Evolutionary conservation across 1,284 basidiomycete species (phyloP), one percentile per base, ranked within the genome.

Genomic region (Blastosporella zonata): DNA sequence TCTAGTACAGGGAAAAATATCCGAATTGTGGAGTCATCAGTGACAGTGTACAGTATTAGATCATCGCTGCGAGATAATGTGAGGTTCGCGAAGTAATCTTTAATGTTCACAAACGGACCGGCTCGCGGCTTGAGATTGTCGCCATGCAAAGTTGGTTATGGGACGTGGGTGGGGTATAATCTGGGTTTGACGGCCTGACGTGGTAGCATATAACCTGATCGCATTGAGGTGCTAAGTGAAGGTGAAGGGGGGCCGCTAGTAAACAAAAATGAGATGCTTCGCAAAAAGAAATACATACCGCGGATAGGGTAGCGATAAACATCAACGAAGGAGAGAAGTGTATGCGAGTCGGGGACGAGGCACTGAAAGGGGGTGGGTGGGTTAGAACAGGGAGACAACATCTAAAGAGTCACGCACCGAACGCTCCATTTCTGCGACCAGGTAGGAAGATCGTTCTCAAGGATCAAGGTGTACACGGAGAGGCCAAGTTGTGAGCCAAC

Each of bases 1-100:
- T 97, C 94, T 20, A 97, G 70, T 15, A 97, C 88, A 3, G 93
- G 88, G 21, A 90, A 73, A 67, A 93, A 96, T 60, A 97, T 81
- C 20, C 93, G 84, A 25, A 95, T 66, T 2, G 81, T 81, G 3
- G 86, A 79, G 61, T 92, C 85, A 13, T 75, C 73, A 15, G 90
- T 91, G 42, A 86, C 72, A 21, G 89, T 91, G 62, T 86, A 90
- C 1, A 93, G 70, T 43, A 87, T 81, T 1, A 85, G 72, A 59
- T 90, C 88, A 56, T 87, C 84, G 34, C 89, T 90, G 56, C 2
- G 15, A 31, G 43, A 12, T 3, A 27, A 34, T 1, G 39, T 48
- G 31, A 56, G 25, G 39, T 42, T 34, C 29, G 53, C 38, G n/a
- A 35, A 20, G 25, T 34, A 33, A 3, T n/a, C 28, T 38, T 53